These are phyloP conservation scores for Pestalotiopsis sp. DNA, from an alignment of 2,329 filamentous ascomycete species.

Conservation along the genomic window DNA sequence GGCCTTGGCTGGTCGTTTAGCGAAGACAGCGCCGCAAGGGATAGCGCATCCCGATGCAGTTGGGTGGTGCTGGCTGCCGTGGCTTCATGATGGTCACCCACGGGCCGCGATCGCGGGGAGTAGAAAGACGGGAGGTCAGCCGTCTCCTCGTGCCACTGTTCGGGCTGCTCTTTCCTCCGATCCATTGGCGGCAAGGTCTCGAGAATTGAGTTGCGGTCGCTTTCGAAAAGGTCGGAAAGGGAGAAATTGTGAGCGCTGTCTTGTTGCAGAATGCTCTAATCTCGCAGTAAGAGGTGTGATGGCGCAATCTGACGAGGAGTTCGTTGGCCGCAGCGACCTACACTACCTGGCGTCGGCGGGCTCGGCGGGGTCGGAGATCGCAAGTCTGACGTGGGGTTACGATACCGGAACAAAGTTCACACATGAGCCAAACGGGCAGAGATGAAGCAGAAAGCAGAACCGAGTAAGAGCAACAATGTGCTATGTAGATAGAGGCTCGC, in stretches of 20 bases:
- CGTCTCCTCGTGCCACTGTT: constrained; percentile 32
- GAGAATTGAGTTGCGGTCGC: constrained; percentile 15
- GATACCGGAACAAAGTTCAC: background rate
- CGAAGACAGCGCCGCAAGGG: constrained; percentile 31
- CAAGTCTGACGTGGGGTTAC: background rate
- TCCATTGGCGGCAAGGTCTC: constrained; percentile 14
- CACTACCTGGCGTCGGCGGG: background rate
- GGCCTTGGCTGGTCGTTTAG: constrained; percentile 8
- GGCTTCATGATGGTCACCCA: constrained; percentile 21
- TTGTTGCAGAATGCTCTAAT: background rate
- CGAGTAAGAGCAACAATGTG: background rate
- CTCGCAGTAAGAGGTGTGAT: background rate
- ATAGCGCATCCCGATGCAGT: constrained; percentile 37
- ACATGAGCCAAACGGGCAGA: background rate
- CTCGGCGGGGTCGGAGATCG: background rate
- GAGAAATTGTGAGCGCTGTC: background rate
- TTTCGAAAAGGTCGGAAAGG: background rate
- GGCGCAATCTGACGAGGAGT: constrained; percentile 1
- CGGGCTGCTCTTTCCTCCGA: constrained; percentile 10
- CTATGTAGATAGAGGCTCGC: background rate
- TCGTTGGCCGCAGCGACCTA: background rate
- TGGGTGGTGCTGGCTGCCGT: constrained; percentile 13
- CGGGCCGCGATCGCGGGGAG: constrained; percentile 40
- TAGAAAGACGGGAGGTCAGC: constrained; percentile 49
- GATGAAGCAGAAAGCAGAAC: background rate